phyloP scores from a whole-genome alignment of 495 filamentous ascomycete genomes.

The Penicillium pulvis region DNA sequence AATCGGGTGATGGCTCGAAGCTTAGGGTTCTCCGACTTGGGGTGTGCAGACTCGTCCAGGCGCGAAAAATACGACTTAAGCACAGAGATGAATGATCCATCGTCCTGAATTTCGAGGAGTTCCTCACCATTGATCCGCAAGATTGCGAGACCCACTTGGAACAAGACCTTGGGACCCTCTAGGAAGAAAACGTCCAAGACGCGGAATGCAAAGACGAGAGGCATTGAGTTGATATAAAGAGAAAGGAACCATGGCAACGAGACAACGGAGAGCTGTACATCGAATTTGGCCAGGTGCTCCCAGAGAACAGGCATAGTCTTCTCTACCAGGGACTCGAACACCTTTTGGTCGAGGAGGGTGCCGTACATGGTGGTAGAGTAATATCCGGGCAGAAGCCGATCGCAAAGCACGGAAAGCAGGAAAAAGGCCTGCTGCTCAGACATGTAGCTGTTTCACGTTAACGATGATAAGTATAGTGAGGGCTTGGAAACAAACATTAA shows the following conservation, averaged over 20 bases:
- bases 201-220: slow-evolving; percentile 92
- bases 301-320: slow-evolving; percentile 98
- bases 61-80: slow-evolving; percentile 92
- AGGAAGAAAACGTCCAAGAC: slow-evolving; percentile 98
- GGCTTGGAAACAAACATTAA: slow-evolving; percentile 64
- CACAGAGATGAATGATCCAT: slow-evolving; percentile 95
- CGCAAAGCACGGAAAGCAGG: slow-evolving; percentile 87
- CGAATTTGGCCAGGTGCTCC: slow-evolving; percentile 93
- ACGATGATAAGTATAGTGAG: background rate
- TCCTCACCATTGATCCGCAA: slow-evolving; percentile 98
- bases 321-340: slow-evolving; percentile 95
- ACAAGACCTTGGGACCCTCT: slow-evolving; percentile 95
- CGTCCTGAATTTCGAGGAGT: slow-evolving; percentile 90
- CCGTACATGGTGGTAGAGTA: slow-evolving; percentile 99
- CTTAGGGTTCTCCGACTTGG: slow-evolving; percentile 90
- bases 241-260: slow-evolving; percentile 98
- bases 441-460: slow-evolving; percentile 70
- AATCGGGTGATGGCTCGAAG: slow-evolving; percentile 90
- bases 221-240: slow-evolving; percentile 99
- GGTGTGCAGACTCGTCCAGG: slow-evolving; percentile 93
- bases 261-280: slow-evolving; percentile 98
- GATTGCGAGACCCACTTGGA: slow-evolving; percentile 94
- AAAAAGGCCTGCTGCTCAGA: slow-evolving; percentile 96
- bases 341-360: slow-evolving; percentile 91
- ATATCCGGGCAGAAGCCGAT: slow-evolving; percentile 91